Evolutionary conservation across 257 asterid species (phyloP).

Genomic region (Nicotiana obtusifolia): DNA sequence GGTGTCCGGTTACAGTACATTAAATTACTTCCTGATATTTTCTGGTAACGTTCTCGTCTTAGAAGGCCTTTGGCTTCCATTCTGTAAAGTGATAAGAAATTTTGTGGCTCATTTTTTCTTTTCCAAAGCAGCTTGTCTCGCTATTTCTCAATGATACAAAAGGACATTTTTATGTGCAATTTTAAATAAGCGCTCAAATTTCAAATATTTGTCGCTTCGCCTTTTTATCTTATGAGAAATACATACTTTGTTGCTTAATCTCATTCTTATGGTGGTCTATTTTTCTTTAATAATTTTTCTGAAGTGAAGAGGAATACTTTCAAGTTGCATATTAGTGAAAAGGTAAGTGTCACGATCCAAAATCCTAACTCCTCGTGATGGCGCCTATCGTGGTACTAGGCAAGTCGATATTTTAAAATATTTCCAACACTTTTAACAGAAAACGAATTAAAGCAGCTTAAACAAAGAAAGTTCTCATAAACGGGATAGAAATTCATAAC

Average conservation of each 20-base stretch:
- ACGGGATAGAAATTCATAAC: no score
- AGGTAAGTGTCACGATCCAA: no score
- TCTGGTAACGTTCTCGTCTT: not conserved
- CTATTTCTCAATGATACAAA: conserved; percentile 61
- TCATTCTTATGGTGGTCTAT: not conserved
- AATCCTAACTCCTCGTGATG: no score
- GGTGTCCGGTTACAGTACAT: no score
- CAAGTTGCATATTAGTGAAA: conserved; percentile 80
- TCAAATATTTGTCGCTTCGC: not conserved
- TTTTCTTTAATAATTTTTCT: not conserved
- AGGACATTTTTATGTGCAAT: conserved; percentile 85
- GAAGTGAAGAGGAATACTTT: conserved; percentile 73
- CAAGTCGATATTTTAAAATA: no score
- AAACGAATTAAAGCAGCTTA: no score
- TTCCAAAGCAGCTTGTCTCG: conserved; percentile 74
- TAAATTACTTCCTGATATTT: not conserved
- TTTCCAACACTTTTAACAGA: no score
- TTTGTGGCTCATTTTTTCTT: not conserved
- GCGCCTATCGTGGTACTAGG: no score
- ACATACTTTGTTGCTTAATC: not conserved
- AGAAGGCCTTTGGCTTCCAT: not conserved
- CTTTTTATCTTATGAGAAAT: not conserved
- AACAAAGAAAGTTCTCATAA: no score
- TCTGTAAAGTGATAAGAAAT: not conserved
- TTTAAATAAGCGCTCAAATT: conserved; percentile 37